Conservation (phyloP, 306 rosid species). For the Prosopis cineraria region DNA sequence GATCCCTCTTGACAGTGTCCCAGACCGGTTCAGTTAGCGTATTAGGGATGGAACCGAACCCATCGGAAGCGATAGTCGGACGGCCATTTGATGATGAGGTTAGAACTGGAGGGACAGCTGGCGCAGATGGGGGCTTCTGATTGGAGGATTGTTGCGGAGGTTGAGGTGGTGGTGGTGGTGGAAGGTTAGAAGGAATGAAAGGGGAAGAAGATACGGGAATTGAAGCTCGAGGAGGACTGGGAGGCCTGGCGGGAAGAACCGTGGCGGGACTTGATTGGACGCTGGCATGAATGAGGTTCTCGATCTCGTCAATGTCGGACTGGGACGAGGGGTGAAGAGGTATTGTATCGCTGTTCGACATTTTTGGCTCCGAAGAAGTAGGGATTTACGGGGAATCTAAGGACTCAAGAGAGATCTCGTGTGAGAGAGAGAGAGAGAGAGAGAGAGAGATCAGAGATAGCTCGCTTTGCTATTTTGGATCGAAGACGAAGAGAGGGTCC, state of each 20-base stretch:
- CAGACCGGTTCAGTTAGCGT: slow-evolving; percentile 95
- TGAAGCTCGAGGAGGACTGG: slow-evolving; percentile 85
- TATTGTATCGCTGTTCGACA: slow-evolving; percentile 88
- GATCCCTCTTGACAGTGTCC: slow-evolving; percentile 96
- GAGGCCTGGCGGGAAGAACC: slow-evolving; percentile 76
- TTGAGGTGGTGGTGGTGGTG: slow-evolving; percentile 25
- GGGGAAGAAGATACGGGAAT: slow-evolving; percentile 76
- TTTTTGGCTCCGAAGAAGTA: slow-evolving; percentile 34
- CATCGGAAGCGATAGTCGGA: slow-evolving; percentile 38
- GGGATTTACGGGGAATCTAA: slow-evolving; percentile 1
- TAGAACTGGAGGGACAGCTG: slow-evolving; percentile 39
- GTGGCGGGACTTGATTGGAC: slow-evolving; percentile 59
- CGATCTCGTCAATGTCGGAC: slow-evolving; percentile 99
- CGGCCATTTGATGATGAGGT: slow-evolving; percentile 29
- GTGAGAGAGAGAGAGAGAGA: no score
- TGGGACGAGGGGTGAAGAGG: slow-evolving; percentile 93
- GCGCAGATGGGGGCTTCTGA: slow-evolving; percentile 45
- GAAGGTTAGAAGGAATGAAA: slow-evolving; percentile 41
- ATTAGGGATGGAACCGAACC: slow-evolving; percentile 78
- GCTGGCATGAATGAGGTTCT: slow-evolving; percentile 82
- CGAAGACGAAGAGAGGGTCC: neutral
- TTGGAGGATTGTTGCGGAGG: slow-evolving; percentile 14
- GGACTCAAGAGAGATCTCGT: neutral
- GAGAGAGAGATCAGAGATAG: neutral
- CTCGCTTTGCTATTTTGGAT: neutral